Base-by-base conservation (phyloP, 192 early-diverging fungal genomes). In the Entophlyctis luteolus region DNA sequence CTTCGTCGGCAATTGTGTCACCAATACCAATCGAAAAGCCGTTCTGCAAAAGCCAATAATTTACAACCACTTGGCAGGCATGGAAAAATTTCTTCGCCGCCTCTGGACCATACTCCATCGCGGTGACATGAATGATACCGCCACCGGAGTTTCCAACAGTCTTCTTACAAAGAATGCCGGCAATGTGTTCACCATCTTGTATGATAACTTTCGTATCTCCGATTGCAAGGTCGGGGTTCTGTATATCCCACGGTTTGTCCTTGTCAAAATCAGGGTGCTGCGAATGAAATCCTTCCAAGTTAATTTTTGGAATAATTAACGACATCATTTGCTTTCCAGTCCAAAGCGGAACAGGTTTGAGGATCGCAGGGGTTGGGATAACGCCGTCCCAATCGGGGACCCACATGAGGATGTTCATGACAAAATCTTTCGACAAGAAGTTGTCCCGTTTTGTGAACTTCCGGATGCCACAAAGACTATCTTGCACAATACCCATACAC, bases 401-500 rank as follows among this genome's bases (percentile, higher is more conserved):
- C 90, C 91, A 95, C 89, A 96, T 87, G 55, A 96, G 81, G 62
- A 99, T 82, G 76, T 92, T 87, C 95, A 98, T 99, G 45, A 99
- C 90, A 66, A 95, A 78, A 74, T 96, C 93, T 50, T 84, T 79
- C 28, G 80, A 75, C 66, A 98, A 48, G 75, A 99, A 91, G 32
- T 84, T 91, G 81, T 99, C 95, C 46, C 97, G 88, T 72, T 87
- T 85, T 14, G 95, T 98, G 62, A 99, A 96, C 79, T 91, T 95
- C 70, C 93, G 86, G 67, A 96, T 87, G 45, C 91, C 97, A 75
- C 91, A 95, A 36, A 99, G 86, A 4, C 94, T 96, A 72, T 99
- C 97, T 79, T 99, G 97, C 33, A 99, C 97, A 77, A 99, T 99
- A 71, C 97, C 97, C 97, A 99, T 99, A 69, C 95, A 92, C 2